These are phyloP conservation scores for Begonia fuchsioides DNA, from an alignment of 306 rosid genomes.

Conservation along the genomic window DNA sequence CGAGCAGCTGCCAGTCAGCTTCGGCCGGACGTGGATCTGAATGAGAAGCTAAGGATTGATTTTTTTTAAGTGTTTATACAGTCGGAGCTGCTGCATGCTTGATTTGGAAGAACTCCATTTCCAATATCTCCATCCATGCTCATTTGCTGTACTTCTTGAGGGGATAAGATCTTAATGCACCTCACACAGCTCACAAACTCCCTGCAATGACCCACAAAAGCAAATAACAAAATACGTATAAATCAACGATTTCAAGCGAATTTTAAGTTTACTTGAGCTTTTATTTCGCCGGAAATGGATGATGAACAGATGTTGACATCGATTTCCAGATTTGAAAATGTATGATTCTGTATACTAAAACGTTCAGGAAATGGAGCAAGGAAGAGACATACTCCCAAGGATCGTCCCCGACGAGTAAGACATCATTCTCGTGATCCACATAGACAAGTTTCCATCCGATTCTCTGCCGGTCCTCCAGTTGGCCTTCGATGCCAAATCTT, in stretches of 20 bases:
- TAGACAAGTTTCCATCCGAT: constrained; percentile 94
- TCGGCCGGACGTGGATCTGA: no score
- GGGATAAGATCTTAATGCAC: constrained; percentile 84
- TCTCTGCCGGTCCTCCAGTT: constrained; percentile 70
- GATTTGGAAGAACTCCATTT: constrained; percentile 55
- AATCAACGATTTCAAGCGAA: neutral
- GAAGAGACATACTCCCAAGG: constrained; percentile 82
- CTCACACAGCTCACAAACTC: constrained; percentile 92
- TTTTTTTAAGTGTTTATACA: constrained; percentile 71
- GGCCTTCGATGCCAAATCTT: constrained; percentile 91
- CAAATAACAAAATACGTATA: neutral
- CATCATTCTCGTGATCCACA: constrained; percentile 87
- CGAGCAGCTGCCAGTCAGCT: no score
- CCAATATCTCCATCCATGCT: constrained; percentile 87
- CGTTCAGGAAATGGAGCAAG: neutral
- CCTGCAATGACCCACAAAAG: constrained; percentile 22
- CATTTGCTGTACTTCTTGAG: constrained; percentile 92
- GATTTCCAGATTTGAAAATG: neutral
- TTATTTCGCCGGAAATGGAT: neutral
- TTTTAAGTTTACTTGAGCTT: neutral
- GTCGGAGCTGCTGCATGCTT: constrained; percentile 93
- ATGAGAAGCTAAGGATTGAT: neutral
- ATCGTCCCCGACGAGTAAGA: constrained; percentile 89
- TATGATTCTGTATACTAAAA: no score
- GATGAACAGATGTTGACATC: no score